phyloP scores from a whole-genome alignment of 2,329 filamentous ascomycete genomes.

The Phyllosticta citribraziliensis region DNA sequence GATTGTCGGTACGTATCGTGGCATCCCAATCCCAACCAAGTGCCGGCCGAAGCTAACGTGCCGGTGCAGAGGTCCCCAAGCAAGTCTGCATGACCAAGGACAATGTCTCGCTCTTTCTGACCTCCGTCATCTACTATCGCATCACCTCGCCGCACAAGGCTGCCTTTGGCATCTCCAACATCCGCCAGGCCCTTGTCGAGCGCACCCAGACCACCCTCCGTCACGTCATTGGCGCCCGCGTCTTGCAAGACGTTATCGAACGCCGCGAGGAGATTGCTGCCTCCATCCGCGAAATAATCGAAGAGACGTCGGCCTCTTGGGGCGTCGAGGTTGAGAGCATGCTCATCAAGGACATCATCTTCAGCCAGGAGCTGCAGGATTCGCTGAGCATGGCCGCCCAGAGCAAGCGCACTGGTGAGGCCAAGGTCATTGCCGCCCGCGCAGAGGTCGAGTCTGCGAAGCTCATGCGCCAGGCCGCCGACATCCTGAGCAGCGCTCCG shows the following conservation, averaged over 20 bases:
- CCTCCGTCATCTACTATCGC: slow-evolving; percentile 98
- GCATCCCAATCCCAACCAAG: background rate
- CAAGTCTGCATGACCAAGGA: slow-evolving; percentile 99
- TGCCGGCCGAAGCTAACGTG: slow-evolving; percentile 6
- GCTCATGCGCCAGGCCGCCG: slow-evolving; percentile 80
- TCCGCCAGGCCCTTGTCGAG: slow-evolving; percentile 92
- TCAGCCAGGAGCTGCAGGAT: slow-evolving; percentile 90
- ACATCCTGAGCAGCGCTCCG: slow-evolving; percentile 82
- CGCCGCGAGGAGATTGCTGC: slow-evolving; percentile 93
- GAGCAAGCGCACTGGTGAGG: slow-evolving; percentile 95
- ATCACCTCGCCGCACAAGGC: slow-evolving; percentile 92
- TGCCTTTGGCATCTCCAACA: slow-evolving; percentile 90
- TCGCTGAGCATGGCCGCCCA: slow-evolving; percentile 97
- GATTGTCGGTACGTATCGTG: slow-evolving; percentile 54
- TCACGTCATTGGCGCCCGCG: slow-evolving; percentile 89
- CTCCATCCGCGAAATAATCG: slow-evolving; percentile 93
- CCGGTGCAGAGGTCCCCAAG: slow-evolving; percentile 66
- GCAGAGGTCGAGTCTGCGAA: slow-evolving; percentile 95
- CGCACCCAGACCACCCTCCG: slow-evolving; percentile 95
- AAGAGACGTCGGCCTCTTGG: slow-evolving; percentile 89
- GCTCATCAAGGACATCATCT: slow-evolving; percentile 99
- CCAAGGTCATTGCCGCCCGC: slow-evolving; percentile 94
- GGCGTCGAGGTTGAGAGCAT: slow-evolving; percentile 95
- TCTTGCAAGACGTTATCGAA: slow-evolving; percentile 96
- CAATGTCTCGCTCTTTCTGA: slow-evolving; percentile 89